phyloP scores from a whole-genome alignment of 1,284 basidiomycete species.

The Anthracocystis walkeri region DNA sequence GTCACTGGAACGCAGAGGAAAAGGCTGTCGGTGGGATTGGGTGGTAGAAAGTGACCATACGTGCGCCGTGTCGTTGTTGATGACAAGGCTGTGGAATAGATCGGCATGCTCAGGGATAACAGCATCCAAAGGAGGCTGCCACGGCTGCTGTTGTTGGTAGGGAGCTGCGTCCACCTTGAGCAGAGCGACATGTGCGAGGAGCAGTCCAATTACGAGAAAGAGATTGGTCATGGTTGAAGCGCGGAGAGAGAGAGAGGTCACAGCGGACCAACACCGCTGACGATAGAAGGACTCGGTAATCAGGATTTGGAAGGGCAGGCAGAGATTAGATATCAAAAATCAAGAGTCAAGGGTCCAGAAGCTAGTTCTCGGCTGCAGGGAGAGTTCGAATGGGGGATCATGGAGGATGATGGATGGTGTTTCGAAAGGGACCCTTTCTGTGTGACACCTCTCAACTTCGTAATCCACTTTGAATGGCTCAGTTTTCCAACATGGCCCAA shows the following conservation, averaged over 20 bases:
- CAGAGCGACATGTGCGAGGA: background rate
- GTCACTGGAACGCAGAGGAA: conserved; percentile 16
- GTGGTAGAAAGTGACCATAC: conserved; percentile 25
- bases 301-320: too few relatives aligned
- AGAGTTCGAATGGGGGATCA: too few relatives aligned
- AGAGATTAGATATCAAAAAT: background rate
- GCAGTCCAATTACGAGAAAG: conserved; percentile 4
- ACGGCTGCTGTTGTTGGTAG: conserved; percentile 12
- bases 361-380: too few relatives aligned
- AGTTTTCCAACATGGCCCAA: too few relatives aligned
- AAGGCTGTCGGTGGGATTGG: conserved; percentile 23
- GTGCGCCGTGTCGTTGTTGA: background rate
- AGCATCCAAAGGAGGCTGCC: conserved; percentile 10
- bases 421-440: too few relatives aligned
- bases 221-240: conserved; percentile 7
- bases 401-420: too few relatives aligned
- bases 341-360: background rate
- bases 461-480: too few relatives aligned
- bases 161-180: background rate
- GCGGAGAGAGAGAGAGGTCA: background rate
- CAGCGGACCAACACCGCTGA: background rate
- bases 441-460: too few relatives aligned
- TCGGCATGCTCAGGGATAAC: background rate
- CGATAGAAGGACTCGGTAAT: too few relatives aligned
- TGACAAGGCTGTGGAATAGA: too few relatives aligned